Evolutionary conservation across 805 yeast species (phyloP).

Genomic region (Clavispora asparagi): DNA sequence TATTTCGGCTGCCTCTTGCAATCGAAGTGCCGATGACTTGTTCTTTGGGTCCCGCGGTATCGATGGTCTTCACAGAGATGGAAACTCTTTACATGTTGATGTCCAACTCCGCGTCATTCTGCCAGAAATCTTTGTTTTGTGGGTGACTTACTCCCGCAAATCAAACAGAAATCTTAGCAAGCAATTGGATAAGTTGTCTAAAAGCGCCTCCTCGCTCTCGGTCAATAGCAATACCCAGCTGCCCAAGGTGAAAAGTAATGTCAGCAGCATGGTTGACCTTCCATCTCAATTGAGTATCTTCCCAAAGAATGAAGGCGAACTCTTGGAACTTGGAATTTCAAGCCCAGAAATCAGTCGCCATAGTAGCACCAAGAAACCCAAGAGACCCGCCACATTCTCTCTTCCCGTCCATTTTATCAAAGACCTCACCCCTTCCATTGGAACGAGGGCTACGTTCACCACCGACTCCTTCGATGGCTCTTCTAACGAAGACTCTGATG

Average conservation of each 20-base stretch:
- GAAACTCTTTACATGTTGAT: conserved; percentile 61
- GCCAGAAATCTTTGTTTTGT: conserved; percentile 55
- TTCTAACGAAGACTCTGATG: conserved; percentile 1
- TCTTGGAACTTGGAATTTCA: conserved; percentile 24
- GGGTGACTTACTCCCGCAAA: conserved; percentile 80
- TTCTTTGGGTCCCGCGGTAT: conserved; percentile 64
- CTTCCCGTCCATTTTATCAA: conserved; percentile 20
- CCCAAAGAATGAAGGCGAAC: conserved; percentile 29
- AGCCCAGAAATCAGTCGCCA: conserved; percentile 26
- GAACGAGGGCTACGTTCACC: neutral
- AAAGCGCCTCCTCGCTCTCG: conserved; percentile 13
- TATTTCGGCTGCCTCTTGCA: conserved; percentile 17
- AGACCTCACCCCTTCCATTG: neutral
- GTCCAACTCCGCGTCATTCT: conserved; percentile 73
- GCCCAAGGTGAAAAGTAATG: neutral
- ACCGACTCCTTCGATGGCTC: neutral
- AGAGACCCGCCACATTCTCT: conserved; percentile 21
- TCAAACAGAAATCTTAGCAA: conserved; percentile 19
- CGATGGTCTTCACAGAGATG: conserved; percentile 66
- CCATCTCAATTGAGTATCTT: conserved; percentile 57
- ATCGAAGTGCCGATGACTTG: conserved; percentile 37
- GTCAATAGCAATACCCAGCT: neutral
- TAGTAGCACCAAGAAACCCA: conserved; percentile 30
- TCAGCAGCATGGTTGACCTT: conserved; percentile 20
- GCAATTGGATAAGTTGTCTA: conserved; percentile 22